A percentile compares a stretch with the other conserved stretches of the same genome.
Evolutionary conservation across 1,284 basidiomycete species (phyloP).

Genomic region (Grifola frondosa): DNA sequence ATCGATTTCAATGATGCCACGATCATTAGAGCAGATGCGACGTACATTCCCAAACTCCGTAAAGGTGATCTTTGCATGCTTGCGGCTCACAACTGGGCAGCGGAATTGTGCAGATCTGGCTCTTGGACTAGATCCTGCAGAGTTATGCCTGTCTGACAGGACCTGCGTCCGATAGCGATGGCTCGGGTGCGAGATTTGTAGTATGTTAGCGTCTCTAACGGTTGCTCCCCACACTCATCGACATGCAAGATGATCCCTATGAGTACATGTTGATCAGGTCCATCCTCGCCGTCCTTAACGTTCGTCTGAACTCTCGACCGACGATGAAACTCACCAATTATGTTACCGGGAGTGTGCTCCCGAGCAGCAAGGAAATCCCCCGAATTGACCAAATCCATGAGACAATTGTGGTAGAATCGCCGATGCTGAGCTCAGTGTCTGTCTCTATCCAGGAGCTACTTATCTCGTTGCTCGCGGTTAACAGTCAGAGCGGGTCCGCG

Average conservation of each 20-base stretch:
- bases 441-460: too few species aligned
- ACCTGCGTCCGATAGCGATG: slow-evolving; percentile 57
- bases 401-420: too few species aligned
- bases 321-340: too few species aligned
- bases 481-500: too few species aligned
- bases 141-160: slow-evolving; percentile 22
- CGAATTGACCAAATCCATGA: too few species aligned
- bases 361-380: too few species aligned
- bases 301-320: too few species aligned
- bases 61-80: slow-evolving; percentile 66
- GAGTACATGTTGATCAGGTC: slow-evolving; percentile 8
- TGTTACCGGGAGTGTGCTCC: too few species aligned
- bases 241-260: slow-evolving; percentile 49
- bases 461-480: too few species aligned
- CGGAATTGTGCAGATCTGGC: slow-evolving; percentile 54
- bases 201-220: slow-evolving; percentile 42
- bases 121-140: slow-evolving; percentile 30
- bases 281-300: slow-evolving; percentile 4
- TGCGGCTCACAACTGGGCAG: slow-evolving; percentile 65
- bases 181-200: slow-evolving; percentile 41
- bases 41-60: slow-evolving; percentile 57
- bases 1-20: slow-evolving; percentile 5
- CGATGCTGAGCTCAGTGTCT: too few species aligned
- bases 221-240: slow-evolving; percentile 39
- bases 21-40: slow-evolving; percentile 16